Percentiles rank a stretch among this genome's conserved stretches.
Evolutionary conservation across 768 basidiomycete genomes (phyloP).

Genomic region (Gloeopeniophorella convolvens): DNA sequence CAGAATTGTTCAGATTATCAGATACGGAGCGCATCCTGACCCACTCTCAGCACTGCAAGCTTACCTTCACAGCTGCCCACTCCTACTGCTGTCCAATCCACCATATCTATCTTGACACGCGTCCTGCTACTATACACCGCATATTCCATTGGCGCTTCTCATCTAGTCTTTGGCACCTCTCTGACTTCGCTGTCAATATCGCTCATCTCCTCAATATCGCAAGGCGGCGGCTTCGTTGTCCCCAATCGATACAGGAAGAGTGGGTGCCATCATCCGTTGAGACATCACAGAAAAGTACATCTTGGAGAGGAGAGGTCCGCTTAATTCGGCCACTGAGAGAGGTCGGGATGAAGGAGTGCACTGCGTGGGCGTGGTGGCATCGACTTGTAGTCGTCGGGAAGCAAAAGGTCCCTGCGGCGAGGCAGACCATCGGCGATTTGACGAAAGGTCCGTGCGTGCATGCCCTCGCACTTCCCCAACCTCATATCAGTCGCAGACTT

Average conservation of each 20-base stretch:
- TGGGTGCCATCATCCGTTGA: conserved; percentile 39
- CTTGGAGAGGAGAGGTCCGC: conserved; percentile 32
- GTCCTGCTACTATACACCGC: conserved; percentile 69
- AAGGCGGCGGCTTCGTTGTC: conserved; percentile 70
- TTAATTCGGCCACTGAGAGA: conserved; percentile 67
- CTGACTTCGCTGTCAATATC: conserved; percentile 73
- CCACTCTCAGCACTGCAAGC: conserved; percentile 33
- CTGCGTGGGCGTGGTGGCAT: conserved; percentile 73
- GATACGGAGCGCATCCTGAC: conserved; percentile 10
- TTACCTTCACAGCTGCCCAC: conserved; percentile 68
- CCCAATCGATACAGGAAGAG: conserved; percentile 65
- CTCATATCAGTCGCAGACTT: conserved; percentile 45
- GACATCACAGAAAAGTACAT: conserved; percentile 9
- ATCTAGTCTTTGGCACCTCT: conserved; percentile 72
- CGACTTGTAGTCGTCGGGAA: conserved; percentile 46
- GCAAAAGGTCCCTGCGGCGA: conserved; percentile 38
- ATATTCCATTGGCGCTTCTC: conserved; percentile 51
- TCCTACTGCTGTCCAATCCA: conserved; percentile 55
- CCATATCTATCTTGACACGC: conserved; percentile 54
- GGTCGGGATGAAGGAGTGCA: conserved; percentile 72
- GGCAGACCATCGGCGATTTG: conserved; percentile 54
- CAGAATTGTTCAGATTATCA: conserved; percentile 15
- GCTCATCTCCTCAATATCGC: conserved; percentile 65
- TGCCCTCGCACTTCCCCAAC: neutral
- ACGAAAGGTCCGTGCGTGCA: conserved; percentile 50